Evolutionary conservation across 2,329 filamentous ascomycete species (phyloP).

Genomic region (Fusarium pseudonygamai): DNA sequence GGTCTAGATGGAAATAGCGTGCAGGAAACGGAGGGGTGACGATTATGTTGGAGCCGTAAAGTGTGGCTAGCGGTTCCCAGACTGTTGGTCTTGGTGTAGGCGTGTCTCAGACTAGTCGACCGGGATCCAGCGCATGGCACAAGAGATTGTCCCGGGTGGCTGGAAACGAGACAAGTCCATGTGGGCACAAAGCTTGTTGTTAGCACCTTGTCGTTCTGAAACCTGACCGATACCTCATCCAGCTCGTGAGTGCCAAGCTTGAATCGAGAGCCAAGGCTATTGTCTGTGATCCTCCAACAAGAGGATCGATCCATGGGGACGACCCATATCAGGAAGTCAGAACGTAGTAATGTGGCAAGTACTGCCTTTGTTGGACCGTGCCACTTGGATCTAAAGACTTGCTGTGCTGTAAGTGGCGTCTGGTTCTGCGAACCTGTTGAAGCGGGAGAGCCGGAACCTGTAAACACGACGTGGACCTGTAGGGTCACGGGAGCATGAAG

Average conservation of each 20-base stretch:
- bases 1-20: slow-evolving; percentile 3
- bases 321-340: not conserved
- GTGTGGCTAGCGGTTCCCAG: not conserved
- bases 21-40: slow-evolving; percentile 21
- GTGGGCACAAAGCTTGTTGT: not conserved
- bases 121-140: not conserved
- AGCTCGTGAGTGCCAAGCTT: not conserved
- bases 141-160: slow-evolving; percentile 16
- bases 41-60: slow-evolving; percentile 5
- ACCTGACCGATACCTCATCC: not conserved
- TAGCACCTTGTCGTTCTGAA: not conserved
- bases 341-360: not conserved
- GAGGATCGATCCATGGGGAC: not conserved
- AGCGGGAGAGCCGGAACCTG: not conserved
- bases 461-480: not conserved
- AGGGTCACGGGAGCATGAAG: not conserved
- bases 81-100: not conserved
- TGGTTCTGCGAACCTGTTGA: not conserved
- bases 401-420: not conserved
- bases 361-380: not conserved
- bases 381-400: not conserved
- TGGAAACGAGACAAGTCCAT: slow-evolving; percentile 17
- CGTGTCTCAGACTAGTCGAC: slow-evolving; percentile 1
- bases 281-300: not conserved
- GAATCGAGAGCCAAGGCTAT: not conserved